Conservation (phyloP, 257 asterid species). For the Cinchona pubescens region DNA sequence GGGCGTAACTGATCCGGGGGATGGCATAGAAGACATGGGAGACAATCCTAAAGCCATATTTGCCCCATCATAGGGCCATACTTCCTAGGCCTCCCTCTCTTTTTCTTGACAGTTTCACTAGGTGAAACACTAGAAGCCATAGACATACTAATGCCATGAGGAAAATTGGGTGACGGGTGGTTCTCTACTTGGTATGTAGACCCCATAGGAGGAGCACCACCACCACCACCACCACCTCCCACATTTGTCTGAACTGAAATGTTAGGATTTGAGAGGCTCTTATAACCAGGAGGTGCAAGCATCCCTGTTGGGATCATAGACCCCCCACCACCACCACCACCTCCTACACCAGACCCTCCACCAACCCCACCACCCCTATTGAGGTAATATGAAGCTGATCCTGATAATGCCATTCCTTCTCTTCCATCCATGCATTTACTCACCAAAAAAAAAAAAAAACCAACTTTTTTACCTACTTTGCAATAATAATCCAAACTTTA, state of each 20-base stretch:
- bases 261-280: constrained; percentile 47
- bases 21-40: constrained; percentile 52
- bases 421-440: constrained; percentile 51
- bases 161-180: constrained; percentile 50
- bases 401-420: constrained; percentile 37
- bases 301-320: constrained; percentile 25
- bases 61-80: constrained; percentile 85
- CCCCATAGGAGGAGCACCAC: constrained; percentile 39
- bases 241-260: constrained; percentile 50
- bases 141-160: constrained; percentile 43
- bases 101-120: constrained; percentile 68
- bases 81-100: constrained; percentile 94
- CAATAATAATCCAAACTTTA: constrained; percentile 16
- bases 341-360: constrained; percentile 23
- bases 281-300: constrained; percentile 43
- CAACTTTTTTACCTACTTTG: neutral
- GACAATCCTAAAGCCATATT: constrained; percentile 65
- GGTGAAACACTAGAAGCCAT: constrained; percentile 36
- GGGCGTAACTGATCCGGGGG: constrained; percentile 43
- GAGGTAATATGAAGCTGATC: constrained; percentile 34
- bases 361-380: constrained; percentile 30
- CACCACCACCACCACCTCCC: constrained; percentile 46
- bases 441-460: constrained; percentile 3
- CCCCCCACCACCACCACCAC: constrained; percentile 22
- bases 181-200: constrained; percentile 62